Percentiles rank a stretch among this genome's conserved stretches.
phyloP scores from a whole-genome alignment of 2,329 filamentous ascomycete species.

The Fusarium anthophilum region DNA sequence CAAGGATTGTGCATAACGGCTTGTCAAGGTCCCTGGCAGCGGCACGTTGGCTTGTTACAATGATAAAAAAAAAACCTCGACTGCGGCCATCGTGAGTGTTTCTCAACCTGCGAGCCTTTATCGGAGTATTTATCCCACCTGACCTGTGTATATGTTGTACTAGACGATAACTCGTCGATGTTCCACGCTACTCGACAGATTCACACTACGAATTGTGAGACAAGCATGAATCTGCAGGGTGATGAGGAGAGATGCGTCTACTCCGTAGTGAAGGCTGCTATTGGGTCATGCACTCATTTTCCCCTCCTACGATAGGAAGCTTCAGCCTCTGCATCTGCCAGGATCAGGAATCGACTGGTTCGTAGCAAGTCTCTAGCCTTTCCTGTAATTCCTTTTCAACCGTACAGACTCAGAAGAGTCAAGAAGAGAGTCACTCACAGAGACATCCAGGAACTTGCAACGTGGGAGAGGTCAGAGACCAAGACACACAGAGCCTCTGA shows the following conservation, averaged over 20 bases:
- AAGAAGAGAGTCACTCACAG: background rate
- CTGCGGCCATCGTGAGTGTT: background rate
- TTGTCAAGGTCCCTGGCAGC: conserved; percentile 35
- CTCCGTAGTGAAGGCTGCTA: background rate
- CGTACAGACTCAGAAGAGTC: background rate
- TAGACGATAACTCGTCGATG: background rate
- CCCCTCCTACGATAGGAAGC: conserved; percentile 12
- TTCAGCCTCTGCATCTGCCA: conserved; percentile 1
- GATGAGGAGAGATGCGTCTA: background rate
- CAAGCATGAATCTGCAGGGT: conserved; percentile 13
- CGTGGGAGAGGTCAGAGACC: background rate
- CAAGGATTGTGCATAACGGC: conserved; percentile 32
- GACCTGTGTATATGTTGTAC: conserved; percentile 1
- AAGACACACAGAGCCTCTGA: background rate
- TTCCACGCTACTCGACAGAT: background rate
- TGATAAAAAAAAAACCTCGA: conserved; percentile 5
- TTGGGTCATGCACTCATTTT: conserved; percentile 20
- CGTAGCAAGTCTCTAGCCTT: background rate
- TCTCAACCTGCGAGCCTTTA: background rate
- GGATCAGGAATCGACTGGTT: background rate
- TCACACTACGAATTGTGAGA: conserved; percentile 6
- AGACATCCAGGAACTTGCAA: background rate
- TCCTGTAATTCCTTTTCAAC: background rate
- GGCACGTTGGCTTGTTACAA: conserved; percentile 26
- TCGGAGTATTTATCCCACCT: conserved; percentile 24